Evolutionary conservation across 176 grass and related monocot species (phyloP).

Genomic region (Avena insularis): DNA sequence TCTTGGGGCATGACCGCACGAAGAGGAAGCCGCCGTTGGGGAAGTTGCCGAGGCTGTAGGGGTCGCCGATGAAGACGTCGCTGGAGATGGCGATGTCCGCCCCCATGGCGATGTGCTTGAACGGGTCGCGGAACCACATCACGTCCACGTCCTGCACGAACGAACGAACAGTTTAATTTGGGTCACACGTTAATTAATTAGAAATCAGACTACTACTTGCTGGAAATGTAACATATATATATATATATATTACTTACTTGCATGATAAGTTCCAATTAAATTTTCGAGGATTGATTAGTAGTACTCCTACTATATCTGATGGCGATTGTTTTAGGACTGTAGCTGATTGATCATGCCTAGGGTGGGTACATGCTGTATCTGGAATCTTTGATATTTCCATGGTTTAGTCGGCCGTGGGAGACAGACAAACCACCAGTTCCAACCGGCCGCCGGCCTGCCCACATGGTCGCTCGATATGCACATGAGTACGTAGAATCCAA

Average conservation of each 20-base stretch:
- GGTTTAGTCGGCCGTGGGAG: background rate
- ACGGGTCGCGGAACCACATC: constrained; percentile 94
- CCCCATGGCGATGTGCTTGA: constrained; percentile 72
- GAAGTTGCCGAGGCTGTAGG: constrained; percentile 71
- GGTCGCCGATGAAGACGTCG: constrained; percentile 74
- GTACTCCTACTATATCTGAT: too few species aligned
- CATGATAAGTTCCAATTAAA: too few species aligned
- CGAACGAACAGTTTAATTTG: too few species aligned
- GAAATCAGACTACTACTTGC: too few species aligned
- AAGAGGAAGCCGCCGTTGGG: constrained; percentile 95
- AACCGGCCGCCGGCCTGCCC: background rate
- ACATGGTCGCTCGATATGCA: background rate
- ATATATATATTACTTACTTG: too few species aligned
- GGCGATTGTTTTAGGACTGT: background rate
- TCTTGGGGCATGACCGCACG: constrained; percentile 66
- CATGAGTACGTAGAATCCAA: background rate
- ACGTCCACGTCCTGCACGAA: constrained; percentile 76
- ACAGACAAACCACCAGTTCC: constrained; percentile 9
- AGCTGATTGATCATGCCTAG: background rate
- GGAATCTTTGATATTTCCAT: background rate
- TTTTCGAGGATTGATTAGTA: background rate
- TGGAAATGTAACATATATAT: too few species aligned
- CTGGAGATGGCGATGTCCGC: constrained; percentile 82
- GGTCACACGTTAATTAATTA: background rate
- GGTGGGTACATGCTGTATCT: too few species aligned